phyloP scores from a whole-genome alignment of 2,329 filamentous ascomycete genomes.

The Epichloe amarillans region DNA sequence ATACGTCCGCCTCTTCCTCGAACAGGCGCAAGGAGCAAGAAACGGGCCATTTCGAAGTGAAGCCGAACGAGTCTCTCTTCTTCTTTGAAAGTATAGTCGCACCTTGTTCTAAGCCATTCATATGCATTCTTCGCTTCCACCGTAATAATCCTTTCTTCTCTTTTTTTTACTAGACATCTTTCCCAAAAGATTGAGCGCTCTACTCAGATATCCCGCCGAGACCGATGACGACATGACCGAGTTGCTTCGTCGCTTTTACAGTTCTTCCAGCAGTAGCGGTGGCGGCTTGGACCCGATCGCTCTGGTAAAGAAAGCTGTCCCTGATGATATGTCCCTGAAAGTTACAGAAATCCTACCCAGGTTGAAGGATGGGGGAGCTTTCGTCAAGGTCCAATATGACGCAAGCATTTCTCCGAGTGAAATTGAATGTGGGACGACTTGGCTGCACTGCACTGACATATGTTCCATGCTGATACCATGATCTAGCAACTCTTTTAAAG shows the following conservation, averaged over 20 bases:
- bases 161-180: conserved; percentile 52
- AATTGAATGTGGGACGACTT: conserved; percentile 25
- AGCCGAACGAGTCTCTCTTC: conserved; percentile 65
- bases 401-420: conserved; percentile 24
- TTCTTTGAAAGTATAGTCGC: conserved; percentile 69
- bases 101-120: background rate
- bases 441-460: background rate
- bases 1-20: conserved; percentile 6
- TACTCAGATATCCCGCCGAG: conserved; percentile 34
- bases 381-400: conserved; percentile 64
- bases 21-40: conserved; percentile 42
- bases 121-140: no score
- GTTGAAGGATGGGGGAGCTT: conserved; percentile 89
- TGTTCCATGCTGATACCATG: background rate
- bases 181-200: conserved; percentile 53
- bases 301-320: conserved; percentile 48
- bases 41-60: conserved; percentile 69
- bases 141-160: no score
- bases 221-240: conserved; percentile 35
- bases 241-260: conserved; percentile 39
- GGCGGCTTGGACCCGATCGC: conserved; percentile 38
- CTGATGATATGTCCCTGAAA: conserved; percentile 46
- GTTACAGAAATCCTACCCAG: conserved; percentile 74
- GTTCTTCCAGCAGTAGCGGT: conserved; percentile 32
- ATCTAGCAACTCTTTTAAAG: conserved; percentile 37